Evolutionary conservation across 805 yeast genomes (phyloP).

Genomic region (Danielozyma ontarioensis): DNA sequence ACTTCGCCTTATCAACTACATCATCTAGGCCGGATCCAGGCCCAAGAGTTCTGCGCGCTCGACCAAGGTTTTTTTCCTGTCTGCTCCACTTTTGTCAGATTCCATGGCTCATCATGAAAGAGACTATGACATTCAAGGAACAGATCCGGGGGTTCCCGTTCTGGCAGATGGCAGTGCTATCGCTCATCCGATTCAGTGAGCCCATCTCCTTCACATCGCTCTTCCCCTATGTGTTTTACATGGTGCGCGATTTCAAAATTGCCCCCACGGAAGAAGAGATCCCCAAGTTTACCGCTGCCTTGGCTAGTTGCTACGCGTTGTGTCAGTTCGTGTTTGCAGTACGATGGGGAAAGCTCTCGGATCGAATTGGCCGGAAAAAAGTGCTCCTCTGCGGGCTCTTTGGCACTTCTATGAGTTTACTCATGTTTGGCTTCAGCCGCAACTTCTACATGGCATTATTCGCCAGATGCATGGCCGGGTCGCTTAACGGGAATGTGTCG

Average conservation of each 20-base stretch:
- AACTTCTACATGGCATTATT: conserved; percentile 48
- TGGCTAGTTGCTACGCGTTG: conserved; percentile 57
- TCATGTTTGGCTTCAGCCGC: conserved; percentile 49
- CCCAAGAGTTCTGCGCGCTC: no score
- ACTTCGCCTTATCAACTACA: no score
- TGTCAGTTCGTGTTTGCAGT: conserved; percentile 54
- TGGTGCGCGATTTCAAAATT: conserved; percentile 54
- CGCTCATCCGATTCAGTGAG: conserved; percentile 44
- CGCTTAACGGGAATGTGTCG: conserved; percentile 59
- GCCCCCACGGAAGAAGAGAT: conserved; percentile 47
- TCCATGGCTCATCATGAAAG: no score
- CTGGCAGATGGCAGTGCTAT: conserved; percentile 16
- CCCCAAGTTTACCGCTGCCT: conserved; percentile 56
- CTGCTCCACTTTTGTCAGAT: no score
- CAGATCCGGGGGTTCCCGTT: conserved; percentile 15
- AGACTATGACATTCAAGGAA: conserved; percentile 5
- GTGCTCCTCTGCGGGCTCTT: conserved; percentile 46
- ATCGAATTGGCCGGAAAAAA: conserved; percentile 52
- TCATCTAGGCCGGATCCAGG: no score
- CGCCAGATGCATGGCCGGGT: conserved; percentile 52
- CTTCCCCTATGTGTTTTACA: conserved; percentile 60
- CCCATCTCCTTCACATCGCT: conserved; percentile 61
- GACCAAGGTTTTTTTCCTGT: no score
- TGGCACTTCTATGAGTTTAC: conserved; percentile 46
- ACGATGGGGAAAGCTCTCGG: conserved; percentile 57